Conservation (phyloP, 1,284 basidiomycete species). For the Leccinum subatratum region DNA sequence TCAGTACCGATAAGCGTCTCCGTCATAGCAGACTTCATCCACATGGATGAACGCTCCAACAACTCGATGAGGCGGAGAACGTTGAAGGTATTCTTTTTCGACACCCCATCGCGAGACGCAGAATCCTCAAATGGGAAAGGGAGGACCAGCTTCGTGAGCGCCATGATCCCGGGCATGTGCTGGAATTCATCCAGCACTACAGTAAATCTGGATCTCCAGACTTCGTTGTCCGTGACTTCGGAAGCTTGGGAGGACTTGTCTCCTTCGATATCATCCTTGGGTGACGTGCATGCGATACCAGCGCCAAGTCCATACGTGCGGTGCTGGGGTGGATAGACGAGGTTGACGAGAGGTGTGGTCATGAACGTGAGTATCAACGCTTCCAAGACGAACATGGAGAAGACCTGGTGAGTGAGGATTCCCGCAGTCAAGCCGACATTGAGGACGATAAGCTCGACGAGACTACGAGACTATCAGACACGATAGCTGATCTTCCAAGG, state of each 20-base stretch:
- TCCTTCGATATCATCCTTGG: constrained; percentile 5
- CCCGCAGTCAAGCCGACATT: constrained; percentile 85
- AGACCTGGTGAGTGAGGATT: constrained; percentile 73
- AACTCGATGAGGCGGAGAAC: constrained; percentile 86
- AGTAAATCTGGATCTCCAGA: constrained; percentile 48
- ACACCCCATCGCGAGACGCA: constrained; percentile 11
- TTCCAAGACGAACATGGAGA: constrained; percentile 90
- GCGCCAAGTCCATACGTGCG: constrained; percentile 41
- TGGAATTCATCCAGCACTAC: constrained; percentile 90
- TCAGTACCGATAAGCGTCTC: constrained; percentile 72
- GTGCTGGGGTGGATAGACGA: constrained; percentile 68
- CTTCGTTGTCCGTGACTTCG: constrained; percentile 6
- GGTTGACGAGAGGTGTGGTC: constrained; percentile 81
- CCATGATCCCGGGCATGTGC: constrained; percentile 76
- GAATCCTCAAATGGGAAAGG: constrained; percentile 18
- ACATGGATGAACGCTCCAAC: constrained; percentile 85
- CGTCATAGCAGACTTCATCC: constrained; percentile 80
- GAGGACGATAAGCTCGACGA: constrained; percentile 90
- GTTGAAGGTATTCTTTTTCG: constrained; percentile 41
- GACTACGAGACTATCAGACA: constrained; percentile 36
- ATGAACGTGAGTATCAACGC: constrained; percentile 82
- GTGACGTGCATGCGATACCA: background rate
- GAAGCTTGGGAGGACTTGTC: constrained; percentile 13
- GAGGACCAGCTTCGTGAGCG: constrained; percentile 57
- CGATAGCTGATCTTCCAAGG: background rate